Base-by-base conservation (phyloP, 2,329 filamentous ascomycete species). In the Achaetomium macrosporum region DNA sequence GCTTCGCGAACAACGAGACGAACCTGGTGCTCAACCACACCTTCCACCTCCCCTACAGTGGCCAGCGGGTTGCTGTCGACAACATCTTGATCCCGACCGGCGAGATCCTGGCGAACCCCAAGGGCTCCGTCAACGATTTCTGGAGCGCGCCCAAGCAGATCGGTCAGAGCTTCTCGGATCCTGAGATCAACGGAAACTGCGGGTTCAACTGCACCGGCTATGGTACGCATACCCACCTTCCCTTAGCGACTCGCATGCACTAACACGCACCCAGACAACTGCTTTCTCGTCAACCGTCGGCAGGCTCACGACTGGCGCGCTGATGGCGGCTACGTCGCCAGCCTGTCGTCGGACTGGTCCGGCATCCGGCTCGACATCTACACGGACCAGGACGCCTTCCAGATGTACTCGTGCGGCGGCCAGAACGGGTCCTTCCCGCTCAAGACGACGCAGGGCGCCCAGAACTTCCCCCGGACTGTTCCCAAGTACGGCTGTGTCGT, bases 361-460 rank as follows among this genome's bases (percentile, higher is more conserved):
- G 91, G 91, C 44, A 96, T 96, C 68, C 82, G 83, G 66, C 66
- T 96, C 53, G 87, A 95, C 53, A 75, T 96, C 61, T 88, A 78
- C 69, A 83, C 85, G 8, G 89, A 96, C 71, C 90, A 96, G 73
- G 82, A 87, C 11, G 90, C 89, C 3, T 84, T 95, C 70, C 91
- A 96, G 71, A 78, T 96, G 63, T 96, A 95, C 75, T 84, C 81
- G 57, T 96, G 91, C 76, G 83, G 82, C 62, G 81, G 81, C 19
- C 83, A 88, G 72, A 84, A 95, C 70, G 88, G 88, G 61, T 76
- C 76, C 1, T 70, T 87, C 57, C 73, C 86, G 0, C 71, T 90
- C 57, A 90, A 90, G 74, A 73, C 73, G 56, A 85, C 82, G 0
- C 87, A 90, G 68, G 87, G 87, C 15, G 16, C 36, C 6, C 25